These are phyloP conservation scores for Lactarius vividus DNA, from an alignment of 768 basidiomycete species.

Conservation along the genomic window DNA sequence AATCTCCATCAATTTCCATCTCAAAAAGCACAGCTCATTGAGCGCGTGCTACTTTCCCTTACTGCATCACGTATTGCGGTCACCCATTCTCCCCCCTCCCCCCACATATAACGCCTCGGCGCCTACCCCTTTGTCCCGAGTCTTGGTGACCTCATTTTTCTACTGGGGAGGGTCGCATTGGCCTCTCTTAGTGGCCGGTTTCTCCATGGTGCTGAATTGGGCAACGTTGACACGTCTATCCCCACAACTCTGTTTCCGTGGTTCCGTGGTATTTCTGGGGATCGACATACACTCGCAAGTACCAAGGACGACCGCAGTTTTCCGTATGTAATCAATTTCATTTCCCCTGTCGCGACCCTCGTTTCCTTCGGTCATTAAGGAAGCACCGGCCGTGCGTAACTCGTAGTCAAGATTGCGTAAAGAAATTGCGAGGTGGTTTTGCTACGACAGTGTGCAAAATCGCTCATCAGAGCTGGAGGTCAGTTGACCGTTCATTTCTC, in stretches of 20 bases:
- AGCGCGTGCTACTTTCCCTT: background rate
- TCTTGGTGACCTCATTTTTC: background rate
- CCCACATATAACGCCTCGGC: background rate
- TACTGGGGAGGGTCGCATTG: background rate
- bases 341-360: background rate
- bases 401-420: conserved; percentile 4
- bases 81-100: background rate
- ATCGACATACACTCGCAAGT: background rate
- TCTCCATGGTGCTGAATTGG: background rate
- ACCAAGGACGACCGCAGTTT: background rate
- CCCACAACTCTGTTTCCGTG: background rate
- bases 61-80: no score
- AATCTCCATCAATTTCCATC: background rate
- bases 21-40: background rate
- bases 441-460: background rate
- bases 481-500: conserved; percentile 1
- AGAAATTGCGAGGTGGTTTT: background rate
- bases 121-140: background rate
- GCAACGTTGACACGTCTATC: background rate
- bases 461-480: background rate
- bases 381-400: background rate
- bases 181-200: background rate
- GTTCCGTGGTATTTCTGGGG: background rate
- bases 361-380: background rate
- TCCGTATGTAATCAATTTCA: background rate